A percentile compares a stretch with the other conserved stretches of the same genome.
These are phyloP conservation scores for Colletotrichum graminicola DNA, from an alignment of 2,329 filamentous ascomycete genomes.

Conservation along the genomic window DNA sequence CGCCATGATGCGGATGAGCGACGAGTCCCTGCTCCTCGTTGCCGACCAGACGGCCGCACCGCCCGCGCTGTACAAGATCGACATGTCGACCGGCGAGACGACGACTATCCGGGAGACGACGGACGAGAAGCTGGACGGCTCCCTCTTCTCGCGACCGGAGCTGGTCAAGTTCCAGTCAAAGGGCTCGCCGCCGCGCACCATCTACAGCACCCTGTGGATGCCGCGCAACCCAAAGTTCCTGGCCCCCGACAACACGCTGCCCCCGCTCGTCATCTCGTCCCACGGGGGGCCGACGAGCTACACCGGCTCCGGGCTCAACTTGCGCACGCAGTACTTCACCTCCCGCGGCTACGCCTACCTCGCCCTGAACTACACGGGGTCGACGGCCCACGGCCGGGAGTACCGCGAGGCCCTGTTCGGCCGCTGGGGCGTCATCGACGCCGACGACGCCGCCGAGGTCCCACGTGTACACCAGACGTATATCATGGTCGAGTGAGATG, in stretches of 20 bases:
- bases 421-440: slow-evolving; percentile 64
- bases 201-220: slow-evolving; percentile 62
- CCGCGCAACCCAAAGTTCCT: slow-evolving; percentile 61
- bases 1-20: slow-evolving; percentile 51
- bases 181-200: slow-evolving; percentile 46
- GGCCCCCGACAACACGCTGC: slow-evolving; percentile 53
- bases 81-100: slow-evolving; percentile 45
- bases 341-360: slow-evolving; percentile 66
- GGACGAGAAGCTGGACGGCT: slow-evolving; percentile 47
- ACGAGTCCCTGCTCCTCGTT: slow-evolving; percentile 54
- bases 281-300: slow-evolving; percentile 66
- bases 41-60: slow-evolving; percentile 51
- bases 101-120: slow-evolving; percentile 51
- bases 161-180: slow-evolving; percentile 49
- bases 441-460: slow-evolving; percentile 63
- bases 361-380: slow-evolving; percentile 65
- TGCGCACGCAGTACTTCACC: slow-evolving; percentile 65
- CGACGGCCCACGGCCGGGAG: slow-evolving; percentile 61
- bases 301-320: slow-evolving; percentile 56
- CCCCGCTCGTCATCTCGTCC: slow-evolving; percentile 62
- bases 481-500: no score
- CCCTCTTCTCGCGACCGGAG: slow-evolving; percentile 55
- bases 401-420: slow-evolving; percentile 64
- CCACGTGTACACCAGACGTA: no score
- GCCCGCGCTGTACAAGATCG: slow-evolving; percentile 52